phyloP scores from a whole-genome alignment of 2,329 filamentous ascomycete species.

The Apiospora malaysiana region DNA sequence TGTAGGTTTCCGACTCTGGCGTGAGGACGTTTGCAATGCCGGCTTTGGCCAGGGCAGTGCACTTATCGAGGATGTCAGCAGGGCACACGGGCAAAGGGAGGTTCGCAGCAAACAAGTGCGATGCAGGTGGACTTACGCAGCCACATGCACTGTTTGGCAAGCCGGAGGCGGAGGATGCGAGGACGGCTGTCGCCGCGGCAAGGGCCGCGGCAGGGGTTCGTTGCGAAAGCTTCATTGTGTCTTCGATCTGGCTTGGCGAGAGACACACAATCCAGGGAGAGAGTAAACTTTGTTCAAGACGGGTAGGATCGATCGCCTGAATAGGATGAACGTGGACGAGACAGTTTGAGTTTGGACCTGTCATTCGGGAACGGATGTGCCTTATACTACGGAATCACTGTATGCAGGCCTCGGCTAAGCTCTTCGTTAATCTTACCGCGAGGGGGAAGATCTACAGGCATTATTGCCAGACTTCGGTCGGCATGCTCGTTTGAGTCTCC shows the following conservation, averaged over 20 bases:
- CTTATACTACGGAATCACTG: neutral
- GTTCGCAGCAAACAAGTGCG: constrained; percentile 12
- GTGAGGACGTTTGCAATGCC: neutral
- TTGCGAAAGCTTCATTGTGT: neutral
- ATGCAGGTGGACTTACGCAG: constrained; percentile 19
- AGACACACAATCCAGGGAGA: too few relatives aligned
- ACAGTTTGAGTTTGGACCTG: neutral
- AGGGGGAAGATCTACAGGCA: neutral
- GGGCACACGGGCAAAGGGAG: neutral
- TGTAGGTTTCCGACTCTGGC: neutral
- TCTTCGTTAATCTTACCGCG: neutral
- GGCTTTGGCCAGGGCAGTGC: neutral
- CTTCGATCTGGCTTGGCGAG: neutral
- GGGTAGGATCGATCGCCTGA: too few relatives aligned
- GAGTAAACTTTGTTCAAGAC: too few relatives aligned
- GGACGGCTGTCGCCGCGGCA: neutral
- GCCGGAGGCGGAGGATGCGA: neutral
- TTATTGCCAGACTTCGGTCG: neutral
- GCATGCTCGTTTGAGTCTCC: neutral
- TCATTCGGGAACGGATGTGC: neutral
- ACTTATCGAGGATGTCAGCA: constrained; percentile 11
- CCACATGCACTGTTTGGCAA: neutral
- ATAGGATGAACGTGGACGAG: neutral
- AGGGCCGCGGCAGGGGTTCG: neutral
- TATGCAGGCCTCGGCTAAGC: neutral